Evolutionary conservation across 306 rosid species (phyloP).

Genomic region (Vigna radiata): DNA sequence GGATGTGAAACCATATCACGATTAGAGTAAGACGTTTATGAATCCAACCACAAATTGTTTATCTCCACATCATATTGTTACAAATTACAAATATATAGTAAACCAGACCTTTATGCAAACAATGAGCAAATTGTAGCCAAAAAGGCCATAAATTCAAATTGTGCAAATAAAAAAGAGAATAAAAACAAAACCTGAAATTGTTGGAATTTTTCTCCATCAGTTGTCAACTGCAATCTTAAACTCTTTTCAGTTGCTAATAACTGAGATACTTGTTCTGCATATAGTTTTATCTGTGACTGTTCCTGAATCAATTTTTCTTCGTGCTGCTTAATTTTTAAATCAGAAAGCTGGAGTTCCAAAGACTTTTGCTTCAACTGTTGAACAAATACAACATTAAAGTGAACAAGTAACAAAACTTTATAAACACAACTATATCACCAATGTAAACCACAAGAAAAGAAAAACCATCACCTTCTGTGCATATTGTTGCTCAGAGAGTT

Average conservation of each 20-base stretch:
- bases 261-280: constrained; percentile 93
- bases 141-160: constrained; percentile 24
- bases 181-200: constrained; percentile 78
- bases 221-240: constrained; percentile 79
- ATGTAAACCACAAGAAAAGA: constrained; percentile 33
- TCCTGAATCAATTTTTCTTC: constrained; percentile 88
- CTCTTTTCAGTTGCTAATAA: constrained; percentile 82
- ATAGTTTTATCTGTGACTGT: constrained; percentile 84
- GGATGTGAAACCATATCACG: constrained; percentile 10
- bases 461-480: constrained; percentile 68
- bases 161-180: constrained; percentile 30
- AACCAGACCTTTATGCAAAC: constrained; percentile 32
- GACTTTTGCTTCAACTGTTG: constrained; percentile 87
- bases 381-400: constrained; percentile 50
- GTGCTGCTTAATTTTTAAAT: constrained; percentile 81
- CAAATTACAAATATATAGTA: constrained; percentile 5
- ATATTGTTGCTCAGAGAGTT: constrained; percentile 82
- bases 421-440: constrained; percentile 31
- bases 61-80: constrained; percentile 13
- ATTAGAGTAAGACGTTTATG: background rate
- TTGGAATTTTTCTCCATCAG: constrained; percentile 96
- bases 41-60: constrained; percentile 26
- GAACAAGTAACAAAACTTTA: constrained; percentile 25
- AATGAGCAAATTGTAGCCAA: constrained; percentile 23
- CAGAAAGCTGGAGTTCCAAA: constrained; percentile 92